Conservation (phyloP, 306 rosid species). For the Crataegus laevigata region DNA sequence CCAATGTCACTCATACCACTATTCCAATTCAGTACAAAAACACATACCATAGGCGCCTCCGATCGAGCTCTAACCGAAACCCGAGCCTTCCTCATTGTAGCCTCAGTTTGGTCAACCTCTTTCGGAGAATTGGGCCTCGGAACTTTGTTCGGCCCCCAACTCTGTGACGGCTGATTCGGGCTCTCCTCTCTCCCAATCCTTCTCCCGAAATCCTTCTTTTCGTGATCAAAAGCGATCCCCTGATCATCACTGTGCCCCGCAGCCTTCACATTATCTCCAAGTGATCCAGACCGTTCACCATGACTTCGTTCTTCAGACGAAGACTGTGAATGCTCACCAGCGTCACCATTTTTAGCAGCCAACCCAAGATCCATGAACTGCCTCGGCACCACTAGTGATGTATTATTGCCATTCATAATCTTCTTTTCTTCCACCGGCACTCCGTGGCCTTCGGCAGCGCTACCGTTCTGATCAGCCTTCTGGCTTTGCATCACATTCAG, state of each 20-base stretch:
- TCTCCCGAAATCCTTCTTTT: slow-evolving; percentile 24
- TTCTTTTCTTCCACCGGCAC: slow-evolving; percentile 21
- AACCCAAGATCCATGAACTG: slow-evolving; percentile 63
- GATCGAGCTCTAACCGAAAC: slow-evolving; percentile 81
- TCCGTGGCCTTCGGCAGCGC: slow-evolving; percentile 13
- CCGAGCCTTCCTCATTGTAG: slow-evolving; percentile 69
- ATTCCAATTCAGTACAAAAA: background rate
- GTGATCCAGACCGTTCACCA: slow-evolving; percentile 31
- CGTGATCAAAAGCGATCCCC: slow-evolving; percentile 22
- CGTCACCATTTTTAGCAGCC: slow-evolving; percentile 30
- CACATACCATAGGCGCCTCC: slow-evolving; percentile 58
- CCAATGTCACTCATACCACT: background rate
- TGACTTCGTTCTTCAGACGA: slow-evolving; percentile 38
- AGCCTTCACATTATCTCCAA: slow-evolving; percentile 21
- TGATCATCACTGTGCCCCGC: slow-evolving; percentile 22
- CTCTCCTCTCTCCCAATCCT: slow-evolving; percentile 34
- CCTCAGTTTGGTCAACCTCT: slow-evolving; percentile 59
- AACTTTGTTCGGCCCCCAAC: slow-evolving; percentile 36
- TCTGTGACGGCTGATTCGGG: slow-evolving; percentile 30
- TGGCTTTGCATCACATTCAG: slow-evolving; percentile 24
- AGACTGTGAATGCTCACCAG: slow-evolving; percentile 36
- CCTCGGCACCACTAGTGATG: slow-evolving; percentile 36
- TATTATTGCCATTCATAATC: slow-evolving; percentile 4
- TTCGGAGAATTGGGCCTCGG: slow-evolving; percentile 43
- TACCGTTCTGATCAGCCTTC: slow-evolving; percentile 16